Conservation (phyloP, 495 filamentous ascomycete genomes). For the Neurospora tetrasperma region DNA sequence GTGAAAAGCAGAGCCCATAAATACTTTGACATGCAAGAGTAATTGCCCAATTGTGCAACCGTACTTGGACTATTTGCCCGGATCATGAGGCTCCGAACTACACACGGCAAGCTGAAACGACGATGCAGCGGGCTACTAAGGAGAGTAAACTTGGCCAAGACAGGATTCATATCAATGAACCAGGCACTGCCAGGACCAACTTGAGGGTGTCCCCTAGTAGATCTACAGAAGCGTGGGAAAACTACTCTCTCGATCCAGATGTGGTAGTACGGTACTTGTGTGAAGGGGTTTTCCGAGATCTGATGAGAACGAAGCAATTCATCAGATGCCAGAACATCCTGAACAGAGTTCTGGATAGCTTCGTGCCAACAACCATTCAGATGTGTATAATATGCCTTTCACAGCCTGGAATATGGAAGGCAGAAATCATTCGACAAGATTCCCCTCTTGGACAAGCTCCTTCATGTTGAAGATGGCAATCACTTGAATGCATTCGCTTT, state of each 20-base stretch:
- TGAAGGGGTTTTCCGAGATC: background rate
- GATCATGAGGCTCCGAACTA: background rate
- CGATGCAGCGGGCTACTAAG: too few relatives aligned
- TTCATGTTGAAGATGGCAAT: background rate
- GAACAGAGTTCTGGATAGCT: background rate
- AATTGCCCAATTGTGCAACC: background rate
- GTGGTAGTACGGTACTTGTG: background rate
- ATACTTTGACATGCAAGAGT: background rate
- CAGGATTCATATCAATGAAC: background rate
- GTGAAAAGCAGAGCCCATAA: too few relatives aligned
- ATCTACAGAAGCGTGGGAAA: background rate
- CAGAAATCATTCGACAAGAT: background rate
- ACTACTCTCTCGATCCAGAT: background rate
- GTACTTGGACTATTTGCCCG: background rate
- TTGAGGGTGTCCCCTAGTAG: too few relatives aligned
- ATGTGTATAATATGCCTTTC: background rate
- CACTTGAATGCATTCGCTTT: background rate
- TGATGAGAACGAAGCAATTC: background rate
- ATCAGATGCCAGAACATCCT: background rate
- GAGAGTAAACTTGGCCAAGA: too few relatives aligned
- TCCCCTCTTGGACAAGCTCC: background rate
- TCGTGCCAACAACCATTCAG: background rate
- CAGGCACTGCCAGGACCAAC: background rate
- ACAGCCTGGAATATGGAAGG: background rate
- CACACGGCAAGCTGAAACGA: background rate